Evolutionary conservation across 257 asterid genomes (phyloP), one percentile per base, ranked within the genome.

Genomic region (Penstemon barbatus): DNA sequence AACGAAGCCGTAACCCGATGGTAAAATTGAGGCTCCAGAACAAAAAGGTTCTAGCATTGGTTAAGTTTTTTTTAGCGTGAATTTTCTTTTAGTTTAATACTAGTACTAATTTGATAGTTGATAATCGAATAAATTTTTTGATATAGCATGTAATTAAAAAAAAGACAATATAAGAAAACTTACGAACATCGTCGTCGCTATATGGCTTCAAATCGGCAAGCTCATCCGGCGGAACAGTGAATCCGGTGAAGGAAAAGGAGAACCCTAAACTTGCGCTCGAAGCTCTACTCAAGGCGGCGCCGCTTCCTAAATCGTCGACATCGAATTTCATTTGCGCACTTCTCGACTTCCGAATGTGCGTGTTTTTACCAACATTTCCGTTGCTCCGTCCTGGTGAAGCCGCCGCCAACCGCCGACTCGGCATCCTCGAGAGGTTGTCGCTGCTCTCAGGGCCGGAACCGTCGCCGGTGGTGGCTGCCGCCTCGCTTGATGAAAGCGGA

Each of bases 181-280:
- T 69, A 94, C 99, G 77, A 59, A 61, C 72, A 19, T 91, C 97
- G 18, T 87, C 99, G 38, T 91, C 99, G 10, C 91, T 87, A 45
- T 79, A 89, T 2, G 92, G 82, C 65, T 76, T 83, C 9, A 72
- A 69, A 71, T 86, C 91, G 4, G 87, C 91, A 4, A 83, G 82
- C 3, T 85, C 86, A 9, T 94, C 97, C 1, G 88, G 84, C 3
- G 99, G 99, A 42, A 84, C 86, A 2, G 89, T 80, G 75, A 94
- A 91, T 38, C 99, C 97, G 50, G 97, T 87, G 88, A 89, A 89
- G 43, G 97, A 78, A 75, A 94, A 94, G 1, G 97, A 88, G 45
- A 93, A 69, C 19, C 97, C 97, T 61, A 91, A 70, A 78, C 99
- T 94, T 55, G 99, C 99, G 75, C 97, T 91, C 19, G 99, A 91